Evolutionary conservation across 352 stramenopile species (phyloP).

Genomic region (Saprolegnia parasitica): DNA sequence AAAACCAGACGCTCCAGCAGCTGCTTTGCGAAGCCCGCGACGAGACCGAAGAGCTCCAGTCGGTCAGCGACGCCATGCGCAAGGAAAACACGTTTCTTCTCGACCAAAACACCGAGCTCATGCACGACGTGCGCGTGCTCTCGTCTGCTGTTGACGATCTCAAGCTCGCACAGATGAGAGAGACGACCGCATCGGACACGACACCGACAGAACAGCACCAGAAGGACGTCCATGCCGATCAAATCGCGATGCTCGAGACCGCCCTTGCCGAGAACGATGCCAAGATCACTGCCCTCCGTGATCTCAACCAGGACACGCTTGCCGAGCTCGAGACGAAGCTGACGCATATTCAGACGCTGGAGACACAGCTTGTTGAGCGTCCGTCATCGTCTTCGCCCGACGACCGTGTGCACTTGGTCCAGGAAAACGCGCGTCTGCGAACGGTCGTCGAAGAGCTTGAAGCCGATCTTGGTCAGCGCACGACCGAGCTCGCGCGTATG

Average conservation of each 20-base stretch:
- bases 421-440: not conserved
- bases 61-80: not conserved
- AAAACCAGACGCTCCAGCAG: not conserved
- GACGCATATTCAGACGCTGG: not conserved
- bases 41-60: not conserved
- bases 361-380: not conserved
- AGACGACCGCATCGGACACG: too few relatives aligned
- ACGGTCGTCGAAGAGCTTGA: not conserved
- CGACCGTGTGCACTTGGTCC: not conserved
- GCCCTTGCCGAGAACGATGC: not conserved
- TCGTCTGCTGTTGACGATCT: not conserved
- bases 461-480: not conserved
- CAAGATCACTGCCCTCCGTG: not conserved
- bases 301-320: not conserved
- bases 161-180: not conserved
- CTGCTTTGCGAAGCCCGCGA: not conserved
- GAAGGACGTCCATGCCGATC: too few relatives aligned
- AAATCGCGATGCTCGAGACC: not conserved
- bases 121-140: not conserved
- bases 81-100: slow-evolving; percentile 13
- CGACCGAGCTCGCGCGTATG: not conserved
- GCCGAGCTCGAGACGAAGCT: not conserved
- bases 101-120: slow-evolving; percentile 5
- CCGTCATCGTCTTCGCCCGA: too few relatives aligned
- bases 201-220: too few relatives aligned